Conservation (phyloP, 2,329 filamentous ascomycete genomes). For the Claviceps africana region DNA sequence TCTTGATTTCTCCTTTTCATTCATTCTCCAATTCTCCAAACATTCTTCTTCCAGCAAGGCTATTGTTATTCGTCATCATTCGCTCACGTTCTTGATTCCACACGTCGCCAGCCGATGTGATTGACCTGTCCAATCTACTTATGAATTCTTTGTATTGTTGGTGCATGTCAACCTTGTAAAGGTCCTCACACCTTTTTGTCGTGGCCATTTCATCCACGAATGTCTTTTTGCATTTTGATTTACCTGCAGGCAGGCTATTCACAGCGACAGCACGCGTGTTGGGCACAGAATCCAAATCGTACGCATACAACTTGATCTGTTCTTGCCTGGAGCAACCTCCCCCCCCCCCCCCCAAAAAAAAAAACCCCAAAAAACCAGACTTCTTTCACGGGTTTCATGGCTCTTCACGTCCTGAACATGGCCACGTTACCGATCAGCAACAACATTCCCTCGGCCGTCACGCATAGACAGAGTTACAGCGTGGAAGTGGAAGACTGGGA, state of each 20-base stretch:
- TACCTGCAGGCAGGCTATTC: background rate
- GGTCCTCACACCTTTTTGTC: background rate
- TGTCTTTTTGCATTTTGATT: background rate
- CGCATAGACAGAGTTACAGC: background rate
- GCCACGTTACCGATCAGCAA: slow-evolving; percentile 1
- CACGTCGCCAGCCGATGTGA: background rate
- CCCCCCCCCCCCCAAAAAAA: no score
- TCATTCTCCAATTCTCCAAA: background rate
- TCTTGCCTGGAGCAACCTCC: background rate
- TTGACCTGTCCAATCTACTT: no score
- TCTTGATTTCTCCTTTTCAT: slow-evolving; percentile 1
- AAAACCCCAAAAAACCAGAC: no score
- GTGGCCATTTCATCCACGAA: background rate
- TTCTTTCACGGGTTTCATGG: background rate
- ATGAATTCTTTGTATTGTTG: no score
- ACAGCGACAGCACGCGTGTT: background rate
- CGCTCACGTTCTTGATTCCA: background rate
- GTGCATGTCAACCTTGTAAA: background rate
- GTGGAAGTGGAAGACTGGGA: slow-evolving; percentile 39
- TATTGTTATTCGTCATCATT: no score
- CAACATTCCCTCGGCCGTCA: background rate
- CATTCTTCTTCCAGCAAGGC: no score
- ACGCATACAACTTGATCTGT: background rate
- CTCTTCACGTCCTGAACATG: slow-evolving; percentile 1
- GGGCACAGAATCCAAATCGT: background rate